Evolutionary conservation across 805 yeast genomes (phyloP).

Genomic region (Wickerhamiella vanderwaltii): DNA sequence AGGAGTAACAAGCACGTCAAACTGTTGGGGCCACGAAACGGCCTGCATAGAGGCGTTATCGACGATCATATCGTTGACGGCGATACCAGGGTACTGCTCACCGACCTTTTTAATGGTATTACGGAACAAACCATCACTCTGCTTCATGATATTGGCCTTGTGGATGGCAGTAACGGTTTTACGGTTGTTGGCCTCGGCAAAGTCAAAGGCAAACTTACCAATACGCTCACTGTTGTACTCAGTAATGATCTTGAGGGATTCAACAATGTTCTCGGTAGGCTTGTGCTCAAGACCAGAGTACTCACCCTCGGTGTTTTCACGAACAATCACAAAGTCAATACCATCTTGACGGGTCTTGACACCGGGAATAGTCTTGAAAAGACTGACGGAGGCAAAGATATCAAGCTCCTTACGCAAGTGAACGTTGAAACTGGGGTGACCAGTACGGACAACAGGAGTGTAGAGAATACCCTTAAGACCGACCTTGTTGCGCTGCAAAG

Average conservation of each 20-base stretch:
- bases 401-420: conserved; percentile 94
- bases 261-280: conserved; percentile 95
- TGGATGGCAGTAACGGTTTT: conserved; percentile 90
- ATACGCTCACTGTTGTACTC: conserved; percentile 91
- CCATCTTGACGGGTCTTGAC: conserved; percentile 79
- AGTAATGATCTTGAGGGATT: conserved; percentile 89
- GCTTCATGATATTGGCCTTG: conserved; percentile 98
- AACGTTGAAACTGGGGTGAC: conserved; percentile 79
- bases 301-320: conserved; percentile 99
- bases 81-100: conserved; percentile 69
- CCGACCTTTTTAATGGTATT: conserved; percentile 81
- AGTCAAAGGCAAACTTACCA: conserved; percentile 94
- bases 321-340: conserved; percentile 84
- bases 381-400: conserved; percentile 88
- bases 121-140: conserved; percentile 96
- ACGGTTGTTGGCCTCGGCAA: conserved; percentile 85
- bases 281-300: conserved; percentile 97
- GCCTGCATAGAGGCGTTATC: conserved; percentile 99
- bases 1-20: conserved; percentile 95
- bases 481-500: conserved; percentile 89
- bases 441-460: conserved; percentile 73
- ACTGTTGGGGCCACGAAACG: conserved; percentile 94
- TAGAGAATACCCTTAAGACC: conserved; percentile 94
- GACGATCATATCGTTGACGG: conserved; percentile 85
- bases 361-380: conserved; percentile 89